phyloP scores from a whole-genome alignment of 192 early-diverging fungal species.

The Linnemannia zychae region DNA sequence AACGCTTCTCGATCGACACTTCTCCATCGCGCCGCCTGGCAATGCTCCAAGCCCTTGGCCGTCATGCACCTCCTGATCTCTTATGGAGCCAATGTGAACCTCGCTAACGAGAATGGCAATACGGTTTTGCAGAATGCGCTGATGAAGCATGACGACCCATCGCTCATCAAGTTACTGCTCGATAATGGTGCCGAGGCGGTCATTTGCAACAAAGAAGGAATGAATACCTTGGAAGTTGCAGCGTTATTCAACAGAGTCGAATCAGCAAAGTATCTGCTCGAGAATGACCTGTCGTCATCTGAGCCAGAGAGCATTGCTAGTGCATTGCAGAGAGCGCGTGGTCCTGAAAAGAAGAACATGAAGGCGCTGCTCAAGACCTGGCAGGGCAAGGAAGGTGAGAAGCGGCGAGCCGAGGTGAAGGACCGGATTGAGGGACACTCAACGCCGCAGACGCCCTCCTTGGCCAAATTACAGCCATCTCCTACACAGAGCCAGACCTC shows the following conservation, averaged over 20 bases:
- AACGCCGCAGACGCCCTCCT: not conserved
- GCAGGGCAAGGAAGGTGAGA: conserved; percentile 46
- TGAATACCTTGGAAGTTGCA: conserved; percentile 45
- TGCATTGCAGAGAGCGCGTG: conserved; percentile 29
- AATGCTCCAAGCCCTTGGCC: conserved; percentile 23
- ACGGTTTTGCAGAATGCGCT: conserved; percentile 47
- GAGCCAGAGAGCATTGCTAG: conserved; percentile 20
- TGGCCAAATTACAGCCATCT: not conserved
- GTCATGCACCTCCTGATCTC: conserved; percentile 50
- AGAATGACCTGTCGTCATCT: conserved; percentile 37
- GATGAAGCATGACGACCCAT: conserved; percentile 56
- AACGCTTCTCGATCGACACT: conserved; percentile 41
- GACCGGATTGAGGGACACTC: not conserved
- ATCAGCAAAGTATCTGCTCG: conserved; percentile 35
- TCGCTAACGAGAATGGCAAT: conserved; percentile 49
- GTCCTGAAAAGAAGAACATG: conserved; percentile 42
- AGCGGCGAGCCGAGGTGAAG: conserved; percentile 23
- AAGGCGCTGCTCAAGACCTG: conserved; percentile 39
- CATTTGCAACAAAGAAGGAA: conserved; percentile 43
- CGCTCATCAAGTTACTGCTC: conserved; percentile 35
- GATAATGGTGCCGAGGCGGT: conserved; percentile 45
- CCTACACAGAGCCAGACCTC: conserved; percentile 13
- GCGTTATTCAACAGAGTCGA: conserved; percentile 45
- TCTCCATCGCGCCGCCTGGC: conserved; percentile 43
- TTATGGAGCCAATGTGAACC: conserved; percentile 47